Evolutionary conservation across 495 filamentous ascomycete species (phyloP).

Genomic region (Aspergillus diversus): DNA sequence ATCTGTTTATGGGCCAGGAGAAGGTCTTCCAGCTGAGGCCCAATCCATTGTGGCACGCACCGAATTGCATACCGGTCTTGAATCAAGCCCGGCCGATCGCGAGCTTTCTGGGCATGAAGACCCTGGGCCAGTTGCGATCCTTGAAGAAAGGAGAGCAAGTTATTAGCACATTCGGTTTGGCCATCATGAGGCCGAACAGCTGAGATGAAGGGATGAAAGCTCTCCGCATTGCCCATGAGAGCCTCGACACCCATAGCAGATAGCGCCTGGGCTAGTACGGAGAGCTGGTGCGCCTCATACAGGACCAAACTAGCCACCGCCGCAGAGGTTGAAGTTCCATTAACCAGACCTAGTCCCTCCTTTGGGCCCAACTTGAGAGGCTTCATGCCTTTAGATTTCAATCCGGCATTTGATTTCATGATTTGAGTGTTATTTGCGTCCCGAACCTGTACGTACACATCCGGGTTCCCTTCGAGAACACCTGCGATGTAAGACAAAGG

Average conservation of each 20-base stretch:
- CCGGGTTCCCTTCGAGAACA: conserved; percentile 59
- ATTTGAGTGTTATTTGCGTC: conserved; percentile 7
- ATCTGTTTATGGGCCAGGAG: conserved; percentile 59
- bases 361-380: conserved; percentile 35
- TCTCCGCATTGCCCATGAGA: conserved; percentile 56
- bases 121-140: conserved; percentile 37
- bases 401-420: conserved; percentile 28
- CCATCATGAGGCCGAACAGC: conserved; percentile 61
- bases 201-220: conserved; percentile 64
- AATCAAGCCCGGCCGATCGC: conserved; percentile 41
- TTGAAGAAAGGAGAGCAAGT: conserved; percentile 56
- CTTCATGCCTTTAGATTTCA: conserved; percentile 20
- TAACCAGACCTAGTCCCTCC: conserved; percentile 67
- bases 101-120: conserved; percentile 24
- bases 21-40: conserved; percentile 65
- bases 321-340: conserved; percentile 65
- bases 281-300: conserved; percentile 60
- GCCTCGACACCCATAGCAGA: conserved; percentile 49
- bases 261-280: conserved; percentile 61
- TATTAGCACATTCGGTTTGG: conserved; percentile 60
- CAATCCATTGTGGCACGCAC: conserved; percentile 67
- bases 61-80: conserved; percentile 68
- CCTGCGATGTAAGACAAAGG: conserved; percentile 66
- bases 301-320: conserved; percentile 58
- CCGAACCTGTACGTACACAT: conserved; percentile 29